Conservation (phyloP, 129 eudicot genomes). For the Tagetes erecta region DNA sequence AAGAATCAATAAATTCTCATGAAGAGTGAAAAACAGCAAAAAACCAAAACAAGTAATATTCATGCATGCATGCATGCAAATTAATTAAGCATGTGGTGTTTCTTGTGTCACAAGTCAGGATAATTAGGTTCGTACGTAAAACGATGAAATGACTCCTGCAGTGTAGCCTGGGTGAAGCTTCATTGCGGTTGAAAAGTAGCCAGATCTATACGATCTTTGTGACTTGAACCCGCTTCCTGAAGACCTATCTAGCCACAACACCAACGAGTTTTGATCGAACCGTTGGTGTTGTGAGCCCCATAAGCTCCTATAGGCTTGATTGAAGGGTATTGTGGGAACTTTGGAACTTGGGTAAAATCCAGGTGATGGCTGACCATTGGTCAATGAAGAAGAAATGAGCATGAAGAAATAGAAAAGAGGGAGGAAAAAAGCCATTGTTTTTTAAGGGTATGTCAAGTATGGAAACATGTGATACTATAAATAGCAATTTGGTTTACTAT, state of each 20-base stretch:
- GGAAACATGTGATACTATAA: conserved; percentile 27
- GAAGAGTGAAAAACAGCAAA: not conserved
- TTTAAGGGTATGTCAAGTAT: conserved; percentile 19
- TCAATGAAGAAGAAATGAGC: conserved; percentile 34
- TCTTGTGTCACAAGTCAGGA: conserved; percentile 6
- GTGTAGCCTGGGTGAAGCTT: conserved; percentile 93
- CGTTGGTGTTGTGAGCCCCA: conserved; percentile 93
- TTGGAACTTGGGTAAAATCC: conserved; percentile 85
- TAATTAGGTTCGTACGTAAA: conserved; percentile 49
- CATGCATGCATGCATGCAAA: conserved; percentile 20
- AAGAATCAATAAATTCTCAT: not conserved
- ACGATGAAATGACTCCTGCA: conserved; percentile 82
- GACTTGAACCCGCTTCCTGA: conserved; percentile 95
- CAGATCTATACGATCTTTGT: conserved; percentile 51
- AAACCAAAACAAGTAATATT: not conserved
- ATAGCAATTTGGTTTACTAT: conserved; percentile 24
- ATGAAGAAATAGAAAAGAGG: conserved; percentile 38
- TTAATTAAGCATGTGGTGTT: not conserved
- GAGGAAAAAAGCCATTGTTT: conserved; percentile 35
- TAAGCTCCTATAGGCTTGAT: conserved; percentile 53
- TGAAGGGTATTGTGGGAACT: conserved; percentile 49
- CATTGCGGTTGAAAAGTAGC: conserved; percentile 66
- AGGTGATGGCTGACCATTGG: conserved; percentile 72
- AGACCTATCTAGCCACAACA: conserved; percentile 69
- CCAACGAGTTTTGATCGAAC: conserved; percentile 51